Base-by-base conservation (phyloP, 108 stramenopile genomes). In the Pseudonitzschia delicatissima region DNA sequence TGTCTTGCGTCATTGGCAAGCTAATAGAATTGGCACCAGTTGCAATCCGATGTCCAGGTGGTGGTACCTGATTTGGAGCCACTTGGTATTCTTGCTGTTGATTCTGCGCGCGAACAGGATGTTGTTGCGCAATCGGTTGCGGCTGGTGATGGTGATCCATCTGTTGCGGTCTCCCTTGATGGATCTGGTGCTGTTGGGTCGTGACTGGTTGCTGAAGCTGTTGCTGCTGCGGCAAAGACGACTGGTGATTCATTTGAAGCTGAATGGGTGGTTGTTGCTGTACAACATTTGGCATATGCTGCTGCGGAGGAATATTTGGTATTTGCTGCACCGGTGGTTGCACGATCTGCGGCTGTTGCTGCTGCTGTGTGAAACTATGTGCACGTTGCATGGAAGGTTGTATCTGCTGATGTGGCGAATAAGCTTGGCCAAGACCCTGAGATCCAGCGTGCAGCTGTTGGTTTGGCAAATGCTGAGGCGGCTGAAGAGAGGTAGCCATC, bases 121-220 rank as follows among this genome's bases (percentile, higher is more conserved):
- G 29, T 21, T 52, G 68, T 47, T 17, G 59, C 58, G 23, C 5
- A 31, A 27, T 17, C 8, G 28, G 57, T 44, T 60, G 68, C 33
- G 60, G 68, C 59, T 60, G 68, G 45, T 76, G 58, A 39, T 60
- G 52, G 15, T 50, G 65, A 45, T 42, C 42, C 45, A 69, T 59
- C 21, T 47, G 42, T 48, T 77, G 73, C 29, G 73, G 69, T 40
- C 71, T 77, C 23, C 40, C 64, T 45, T 53, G 65, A 2, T 80
- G 77, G 13, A 66, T 45, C n/a, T 63, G 73, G 8, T 58, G 66
- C 57, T 61, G 69, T 35, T 40, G 69, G n/a, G 48, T 50, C 40
- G 44, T 52, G 6, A 55, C 35, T 51, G 64, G 66, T 34, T 59
- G 60, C 13, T 50, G 71, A 20, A 34, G 42, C 67, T 58, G 57